phyloP scores from a whole-genome alignment of 192 early-diverging fungal genomes.

The Coemansia sp. region DNA sequence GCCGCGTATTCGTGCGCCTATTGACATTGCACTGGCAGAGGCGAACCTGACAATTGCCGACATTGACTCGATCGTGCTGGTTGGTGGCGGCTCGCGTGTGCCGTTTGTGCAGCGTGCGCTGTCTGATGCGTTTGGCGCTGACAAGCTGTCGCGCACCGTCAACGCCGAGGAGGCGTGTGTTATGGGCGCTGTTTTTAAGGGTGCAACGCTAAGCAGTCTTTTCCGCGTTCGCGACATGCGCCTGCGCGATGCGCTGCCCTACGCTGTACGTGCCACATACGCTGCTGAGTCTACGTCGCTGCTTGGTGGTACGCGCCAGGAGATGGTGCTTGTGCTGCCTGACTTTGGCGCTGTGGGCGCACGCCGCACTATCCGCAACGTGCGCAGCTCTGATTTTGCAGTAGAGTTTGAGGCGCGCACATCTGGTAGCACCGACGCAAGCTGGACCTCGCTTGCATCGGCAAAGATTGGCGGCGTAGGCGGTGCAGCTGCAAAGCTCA shows the following conservation, averaged over 20 bases:
- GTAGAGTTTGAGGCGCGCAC: slow-evolving; percentile 79
- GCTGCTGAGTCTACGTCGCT: slow-evolving; percentile 62
- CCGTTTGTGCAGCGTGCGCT: slow-evolving; percentile 81
- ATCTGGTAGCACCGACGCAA: slow-evolving; percentile 50
- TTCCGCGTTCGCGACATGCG: slow-evolving; percentile 84
- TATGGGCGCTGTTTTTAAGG: slow-evolving; percentile 82
- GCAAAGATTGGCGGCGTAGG: slow-evolving; percentile 71
- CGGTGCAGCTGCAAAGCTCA: slow-evolving; percentile 66
- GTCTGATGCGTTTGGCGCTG: slow-evolving; percentile 67
- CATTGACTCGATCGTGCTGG: slow-evolving; percentile 85
- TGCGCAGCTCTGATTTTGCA: slow-evolving; percentile 54
- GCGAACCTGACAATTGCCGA: slow-evolving; percentile 68
- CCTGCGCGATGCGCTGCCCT: slow-evolving; percentile 78
- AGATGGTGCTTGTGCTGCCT: slow-evolving; percentile 32
- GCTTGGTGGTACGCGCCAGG: slow-evolving; percentile 52
- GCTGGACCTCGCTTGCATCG: slow-evolving; percentile 26
- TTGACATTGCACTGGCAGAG: slow-evolving; percentile 67
- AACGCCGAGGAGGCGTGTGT: slow-evolving; percentile 97
- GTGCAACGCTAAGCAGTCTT: slow-evolving; percentile 78
- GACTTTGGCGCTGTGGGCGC: slow-evolving; percentile 70
- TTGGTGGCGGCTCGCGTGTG: slow-evolving; percentile 89
- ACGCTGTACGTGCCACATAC: slow-evolving; percentile 40
- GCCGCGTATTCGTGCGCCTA: slow-evolving; percentile 68
- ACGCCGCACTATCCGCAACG: slow-evolving; percentile 85
- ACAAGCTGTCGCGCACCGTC: slow-evolving; percentile 89